Evolutionary conservation across 1,284 basidiomycete genomes (phyloP).

Genomic region (Somion occarium): DNA sequence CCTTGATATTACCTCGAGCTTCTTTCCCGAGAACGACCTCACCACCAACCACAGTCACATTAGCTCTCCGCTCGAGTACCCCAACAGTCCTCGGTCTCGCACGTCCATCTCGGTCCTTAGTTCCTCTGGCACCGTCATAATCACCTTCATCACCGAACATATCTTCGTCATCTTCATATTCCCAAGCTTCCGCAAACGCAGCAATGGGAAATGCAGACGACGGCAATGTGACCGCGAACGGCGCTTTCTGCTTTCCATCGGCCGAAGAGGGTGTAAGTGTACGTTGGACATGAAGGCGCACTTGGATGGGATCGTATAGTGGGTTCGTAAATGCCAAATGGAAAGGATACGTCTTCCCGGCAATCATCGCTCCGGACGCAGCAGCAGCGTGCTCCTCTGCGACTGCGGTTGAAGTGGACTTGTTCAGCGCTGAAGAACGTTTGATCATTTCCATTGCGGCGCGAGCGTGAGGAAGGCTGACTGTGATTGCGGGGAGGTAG

Average conservation of each 20-base stretch:
- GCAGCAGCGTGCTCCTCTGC: constrained; percentile 37
- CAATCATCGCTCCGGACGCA: constrained; percentile 45
- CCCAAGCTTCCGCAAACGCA: constrained; percentile 92
- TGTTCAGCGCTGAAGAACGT: constrained; percentile 36
- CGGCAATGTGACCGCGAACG: constrained; percentile 76
- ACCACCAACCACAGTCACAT: constrained; percentile 80
- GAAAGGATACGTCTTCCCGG: constrained; percentile 80
- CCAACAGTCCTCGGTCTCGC: constrained; percentile 66
- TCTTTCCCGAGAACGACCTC: constrained; percentile 78
- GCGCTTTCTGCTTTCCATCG: constrained; percentile 54
- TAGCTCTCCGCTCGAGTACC: constrained; percentile 80
- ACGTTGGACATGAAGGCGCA: constrained; percentile 72
- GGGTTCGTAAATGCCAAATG: constrained; percentile 91
- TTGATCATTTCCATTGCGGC: constrained; percentile 42
- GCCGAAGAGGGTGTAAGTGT: constrained; percentile 29
- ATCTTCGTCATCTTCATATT: constrained; percentile 89
- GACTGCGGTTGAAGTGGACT: constrained; percentile 33
- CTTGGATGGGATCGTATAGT: constrained; percentile 89
- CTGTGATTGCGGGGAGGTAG: constrained; percentile 87
- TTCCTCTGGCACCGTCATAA: constrained; percentile 33
- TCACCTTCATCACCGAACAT: constrained; percentile 77
- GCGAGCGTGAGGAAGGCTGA: constrained; percentile 56
- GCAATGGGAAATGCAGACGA: constrained; percentile 75
- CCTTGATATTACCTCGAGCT: constrained; percentile 70
- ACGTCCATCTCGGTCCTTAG: constrained; percentile 39